A percentile compares a stretch with the other conserved stretches of the same genome.
Conservation (phyloP, 2,329 filamentous ascomycete genomes). For the Colletotrichum sojae region DNA sequence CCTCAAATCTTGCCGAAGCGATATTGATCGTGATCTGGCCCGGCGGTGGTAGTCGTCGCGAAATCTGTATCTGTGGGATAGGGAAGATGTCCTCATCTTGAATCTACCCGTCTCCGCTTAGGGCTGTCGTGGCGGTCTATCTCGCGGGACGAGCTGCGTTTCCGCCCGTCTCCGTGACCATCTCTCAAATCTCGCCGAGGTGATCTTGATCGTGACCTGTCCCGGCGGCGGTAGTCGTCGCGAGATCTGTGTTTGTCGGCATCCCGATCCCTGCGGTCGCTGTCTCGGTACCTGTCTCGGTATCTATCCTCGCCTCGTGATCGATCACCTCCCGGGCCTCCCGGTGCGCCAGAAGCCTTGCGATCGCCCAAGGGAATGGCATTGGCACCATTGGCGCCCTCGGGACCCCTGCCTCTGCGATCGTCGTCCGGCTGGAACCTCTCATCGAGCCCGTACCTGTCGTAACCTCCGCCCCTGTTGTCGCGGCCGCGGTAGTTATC, state of each 20-base stretch:
- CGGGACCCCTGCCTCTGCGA: conserved; percentile 61
- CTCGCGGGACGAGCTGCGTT: conserved; percentile 71
- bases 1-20: conserved; percentile 61
- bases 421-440: conserved; percentile 75
- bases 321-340: conserved; percentile 47
- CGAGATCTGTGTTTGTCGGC: conserved; percentile 50
- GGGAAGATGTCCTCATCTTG: conserved; percentile 46
- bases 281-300: conserved; percentile 47
- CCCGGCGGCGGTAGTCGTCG: conserved; percentile 51
- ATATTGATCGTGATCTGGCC: conserved; percentile 65
- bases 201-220: conserved; percentile 66
- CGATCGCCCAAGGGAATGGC: conserved; percentile 77
- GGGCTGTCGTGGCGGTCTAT: conserved; percentile 69
- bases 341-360: conserved; percentile 48
- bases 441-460: conserved; percentile 68
- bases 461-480: conserved; percentile 49
- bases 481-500: conserved; percentile 61
- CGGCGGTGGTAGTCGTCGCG: conserved; percentile 52
- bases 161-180: conserved; percentile 64
- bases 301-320: conserved; percentile 58
- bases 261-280: conserved; percentile 47
- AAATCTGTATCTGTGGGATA: too few relatives aligned
- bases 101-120: conserved; percentile 71
- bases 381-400: conserved; percentile 80
- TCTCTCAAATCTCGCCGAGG: conserved; percentile 61